Percentiles rank a stretch among this genome's conserved stretches.
Conservation (phyloP, 2,329 filamentous ascomycete genomes). For the Epicoccum sorghinum region DNA sequence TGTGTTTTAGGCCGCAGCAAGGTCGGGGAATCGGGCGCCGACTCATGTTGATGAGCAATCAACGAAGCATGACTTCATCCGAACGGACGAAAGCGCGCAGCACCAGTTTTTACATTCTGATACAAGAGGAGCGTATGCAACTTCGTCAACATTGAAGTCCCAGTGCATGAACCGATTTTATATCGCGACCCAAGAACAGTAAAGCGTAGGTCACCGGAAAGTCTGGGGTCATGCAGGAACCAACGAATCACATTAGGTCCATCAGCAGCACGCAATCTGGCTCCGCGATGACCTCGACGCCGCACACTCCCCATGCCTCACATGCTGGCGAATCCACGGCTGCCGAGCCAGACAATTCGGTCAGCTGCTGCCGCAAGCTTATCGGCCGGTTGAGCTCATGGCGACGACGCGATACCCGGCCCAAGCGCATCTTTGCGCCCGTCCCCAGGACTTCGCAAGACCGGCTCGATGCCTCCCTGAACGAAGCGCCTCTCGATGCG, state of each 20-base stretch:
- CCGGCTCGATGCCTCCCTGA: slow-evolving; percentile 42
- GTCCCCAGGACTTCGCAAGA: slow-evolving; percentile 32
- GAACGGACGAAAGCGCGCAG: slow-evolving; percentile 6
- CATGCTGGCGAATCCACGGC: slow-evolving; percentile 6
- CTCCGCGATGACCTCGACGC: slow-evolving; percentile 28
- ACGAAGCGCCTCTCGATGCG: slow-evolving; percentile 33
- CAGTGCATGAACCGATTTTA: background rate
- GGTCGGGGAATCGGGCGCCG: slow-evolving; percentile 11
- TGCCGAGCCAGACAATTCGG: slow-evolving; percentile 10
- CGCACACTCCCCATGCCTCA: slow-evolving; percentile 13
- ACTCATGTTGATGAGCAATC: slow-evolving; percentile 9
- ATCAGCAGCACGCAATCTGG: slow-evolving; percentile 37
- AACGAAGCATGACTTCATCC: slow-evolving; percentile 9
- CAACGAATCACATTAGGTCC: slow-evolving; percentile 28
- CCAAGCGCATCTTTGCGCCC: slow-evolving; percentile 22
- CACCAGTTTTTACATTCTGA: background rate
- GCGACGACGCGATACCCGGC: slow-evolving; percentile 7
- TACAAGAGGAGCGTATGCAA: background rate
- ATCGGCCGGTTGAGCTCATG: slow-evolving; percentile 18
- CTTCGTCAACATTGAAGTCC: background rate
- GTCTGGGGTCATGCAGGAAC: slow-evolving; percentile 17
- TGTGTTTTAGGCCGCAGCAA: background rate
- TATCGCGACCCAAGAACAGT: slow-evolving; percentile 8
- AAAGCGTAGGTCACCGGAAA: slow-evolving; percentile 8
- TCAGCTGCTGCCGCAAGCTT: slow-evolving; percentile 16